Percentiles rank a stretch among this genome's conserved stretches.
Evolutionary conservation across 2,329 filamentous ascomycete species (phyloP).

Genomic region (Elsinoe necatrix): DNA sequence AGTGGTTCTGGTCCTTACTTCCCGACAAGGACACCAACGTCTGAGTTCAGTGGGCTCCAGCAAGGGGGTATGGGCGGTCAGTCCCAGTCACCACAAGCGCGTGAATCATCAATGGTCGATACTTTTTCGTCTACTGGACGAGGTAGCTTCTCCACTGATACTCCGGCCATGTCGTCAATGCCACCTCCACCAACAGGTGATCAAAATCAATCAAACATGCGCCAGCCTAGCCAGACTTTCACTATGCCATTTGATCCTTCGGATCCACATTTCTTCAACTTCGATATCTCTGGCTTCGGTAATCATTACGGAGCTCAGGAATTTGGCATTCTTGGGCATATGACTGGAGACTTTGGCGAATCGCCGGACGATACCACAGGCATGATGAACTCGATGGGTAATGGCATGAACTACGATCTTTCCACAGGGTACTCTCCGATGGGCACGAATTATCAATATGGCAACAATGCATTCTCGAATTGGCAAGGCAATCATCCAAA

Average conservation of each 20-base stretch:
- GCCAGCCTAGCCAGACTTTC: constrained; percentile 37
- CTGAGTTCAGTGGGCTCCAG: constrained; percentile 15
- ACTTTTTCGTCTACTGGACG: constrained; percentile 44
- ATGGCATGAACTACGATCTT: constrained; percentile 22
- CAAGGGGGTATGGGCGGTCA: constrained; percentile 18
- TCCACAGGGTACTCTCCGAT: constrained; percentile 12
- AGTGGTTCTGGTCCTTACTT: constrained; percentile 19
- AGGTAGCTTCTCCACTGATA: constrained; percentile 4
- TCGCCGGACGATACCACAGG: constrained; percentile 26
- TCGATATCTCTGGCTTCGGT: constrained; percentile 89
- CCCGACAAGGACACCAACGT: constrained; percentile 6
- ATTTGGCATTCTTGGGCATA: constrained; percentile 92
- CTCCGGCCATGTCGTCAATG: constrained; percentile 41
- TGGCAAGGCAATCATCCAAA: constrained; percentile 31
- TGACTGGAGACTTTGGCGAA: constrained; percentile 62
- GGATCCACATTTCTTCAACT: constrained; percentile 89
- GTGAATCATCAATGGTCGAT: constrained; percentile 39
- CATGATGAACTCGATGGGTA: constrained; percentile 25
- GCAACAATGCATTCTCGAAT: constrained; percentile 18
- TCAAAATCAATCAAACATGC: constrained; percentile 19
- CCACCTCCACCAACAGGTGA: constrained; percentile 31
- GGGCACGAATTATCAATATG: constrained; percentile 13
- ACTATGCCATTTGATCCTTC: constrained; percentile 69
- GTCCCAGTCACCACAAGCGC: constrained; percentile 35
- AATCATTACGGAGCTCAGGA: constrained; percentile 94